Conservation (phyloP, 2,329 filamentous ascomycete genomes). For the Fusarium albidum region DNA sequence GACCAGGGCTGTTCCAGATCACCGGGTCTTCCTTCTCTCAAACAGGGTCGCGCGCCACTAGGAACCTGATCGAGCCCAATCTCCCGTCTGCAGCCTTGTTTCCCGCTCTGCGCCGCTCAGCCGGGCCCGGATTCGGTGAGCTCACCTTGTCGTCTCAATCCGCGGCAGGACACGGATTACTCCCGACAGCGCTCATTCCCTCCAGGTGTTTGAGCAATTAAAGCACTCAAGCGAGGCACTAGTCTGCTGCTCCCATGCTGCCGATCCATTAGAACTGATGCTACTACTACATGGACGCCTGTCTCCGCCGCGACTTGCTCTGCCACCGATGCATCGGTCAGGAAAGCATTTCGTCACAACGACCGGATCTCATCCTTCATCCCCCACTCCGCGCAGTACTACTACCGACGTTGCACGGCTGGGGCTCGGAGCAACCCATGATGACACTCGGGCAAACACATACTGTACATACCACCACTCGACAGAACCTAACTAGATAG, state of each 20-base stretch:
- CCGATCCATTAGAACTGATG: slow-evolving; percentile 32
- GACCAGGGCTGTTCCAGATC: slow-evolving; percentile 42
- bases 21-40: slow-evolving; percentile 35
- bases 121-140: slow-evolving; percentile 32
- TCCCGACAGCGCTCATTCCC: slow-evolving; percentile 7
- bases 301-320: slow-evolving; percentile 25
- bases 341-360: slow-evolving; percentile 4
- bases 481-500: slow-evolving; percentile 7
- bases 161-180: slow-evolving; percentile 1
- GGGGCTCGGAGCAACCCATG: slow-evolving; percentile 24
- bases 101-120: slow-evolving; percentile 20
- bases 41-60: slow-evolving; percentile 23
- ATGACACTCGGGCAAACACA: slow-evolving; percentile 17
- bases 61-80: slow-evolving; percentile 34
- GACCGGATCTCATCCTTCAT: slow-evolving; percentile 23
- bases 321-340: slow-evolving; percentile 8
- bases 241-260: slow-evolving; percentile 30
- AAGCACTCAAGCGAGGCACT: slow-evolving; percentile 24
- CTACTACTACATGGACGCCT: slow-evolving; percentile 9
- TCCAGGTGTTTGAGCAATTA: slow-evolving; percentile 13
- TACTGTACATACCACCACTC: slow-evolving; percentile 12
- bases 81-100: slow-evolving; percentile 36
- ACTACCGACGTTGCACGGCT: slow-evolving; percentile 33
- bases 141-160: slow-evolving; percentile 31
- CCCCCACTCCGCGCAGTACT: slow-evolving; percentile 26